A percentile compares a stretch with the other conserved stretches of the same genome.
phyloP scores from a whole-genome alignment of 768 basidiomycete species.

The Suillus ampliporus region DNA sequence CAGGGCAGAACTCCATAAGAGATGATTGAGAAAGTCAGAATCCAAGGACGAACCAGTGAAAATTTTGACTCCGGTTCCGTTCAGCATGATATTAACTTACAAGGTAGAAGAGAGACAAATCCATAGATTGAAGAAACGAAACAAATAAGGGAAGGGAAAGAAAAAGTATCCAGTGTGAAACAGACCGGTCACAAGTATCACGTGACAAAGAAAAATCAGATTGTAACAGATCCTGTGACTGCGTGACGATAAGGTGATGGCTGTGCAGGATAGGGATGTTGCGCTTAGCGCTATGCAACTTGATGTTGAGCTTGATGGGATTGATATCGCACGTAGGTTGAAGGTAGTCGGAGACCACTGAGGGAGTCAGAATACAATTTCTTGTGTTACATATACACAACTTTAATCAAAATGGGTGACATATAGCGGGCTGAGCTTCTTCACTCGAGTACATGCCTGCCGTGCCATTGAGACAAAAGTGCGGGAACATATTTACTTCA shows the following conservation, averaged over 20 bases:
- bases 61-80: slow-evolving; percentile 62
- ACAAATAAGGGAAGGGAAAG: slow-evolving; percentile 16
- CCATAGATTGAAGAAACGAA: slow-evolving; percentile 10
- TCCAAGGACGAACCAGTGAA: slow-evolving; percentile 55
- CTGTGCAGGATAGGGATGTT: too few relatives aligned
- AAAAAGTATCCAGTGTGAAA: slow-evolving; percentile 12
- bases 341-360: too few relatives aligned
- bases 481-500: neutral
- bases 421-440: neutral
- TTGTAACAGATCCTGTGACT: neutral
- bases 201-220: neutral
- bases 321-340: too few relatives aligned
- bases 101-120: neutral
- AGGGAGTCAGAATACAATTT: neutral
- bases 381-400: neutral
- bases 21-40: neutral
- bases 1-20: neutral
- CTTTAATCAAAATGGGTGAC: neutral
- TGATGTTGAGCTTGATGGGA: neutral
- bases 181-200: slow-evolving; percentile 16
- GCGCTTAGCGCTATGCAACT: too few relatives aligned
- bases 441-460: neutral
- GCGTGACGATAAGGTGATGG: neutral
- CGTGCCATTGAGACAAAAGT: neutral
- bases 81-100: slow-evolving; percentile 48